Evolutionary conservation across 108 stramenopile species (phyloP).

Genomic region (Cyclostephanos tholiformis): DNA sequence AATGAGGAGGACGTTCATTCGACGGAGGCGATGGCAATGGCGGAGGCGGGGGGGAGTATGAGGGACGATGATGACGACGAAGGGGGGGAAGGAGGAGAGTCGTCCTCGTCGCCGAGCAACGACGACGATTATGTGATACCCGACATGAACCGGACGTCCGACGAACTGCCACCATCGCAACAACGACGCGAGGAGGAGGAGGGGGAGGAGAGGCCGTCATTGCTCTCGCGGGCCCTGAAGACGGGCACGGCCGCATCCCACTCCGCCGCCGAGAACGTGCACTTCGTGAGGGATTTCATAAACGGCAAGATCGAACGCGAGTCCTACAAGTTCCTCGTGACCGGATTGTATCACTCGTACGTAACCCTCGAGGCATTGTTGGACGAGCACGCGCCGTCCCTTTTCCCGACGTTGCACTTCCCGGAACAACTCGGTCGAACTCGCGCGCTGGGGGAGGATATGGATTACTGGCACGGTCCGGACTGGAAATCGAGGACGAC

Average conservation of each 20-base stretch:
- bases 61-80: conserved; percentile 15
- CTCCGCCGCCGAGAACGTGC: conserved; percentile 85
- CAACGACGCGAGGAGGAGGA: background rate
- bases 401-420: conserved; percentile 75
- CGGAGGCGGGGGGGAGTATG: conserved; percentile 14
- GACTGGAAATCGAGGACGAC: conserved; percentile 26
- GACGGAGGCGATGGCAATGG: conserved; percentile 40
- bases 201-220: no score
- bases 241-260: conserved; percentile 81
- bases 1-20: conserved; percentile 11
- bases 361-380: conserved; percentile 63
- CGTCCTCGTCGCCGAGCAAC: background rate
- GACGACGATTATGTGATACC: background rate
- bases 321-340: conserved; percentile 65
- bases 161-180: background rate
- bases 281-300: conserved; percentile 89
- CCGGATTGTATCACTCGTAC: conserved; percentile 76
- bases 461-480: conserved; percentile 76
- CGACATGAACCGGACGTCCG: no score
- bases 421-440: conserved; percentile 69
- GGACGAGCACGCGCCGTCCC: conserved; percentile 60
- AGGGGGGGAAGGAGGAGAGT: conserved; percentile 4
- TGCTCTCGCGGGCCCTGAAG: conserved; percentile 75
- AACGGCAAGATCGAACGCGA: conserved; percentile 76
- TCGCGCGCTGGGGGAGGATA: conserved; percentile 65